Conservation (phyloP, 2,329 filamentous ascomycete species). For the Xylariaceae sp. region DNA sequence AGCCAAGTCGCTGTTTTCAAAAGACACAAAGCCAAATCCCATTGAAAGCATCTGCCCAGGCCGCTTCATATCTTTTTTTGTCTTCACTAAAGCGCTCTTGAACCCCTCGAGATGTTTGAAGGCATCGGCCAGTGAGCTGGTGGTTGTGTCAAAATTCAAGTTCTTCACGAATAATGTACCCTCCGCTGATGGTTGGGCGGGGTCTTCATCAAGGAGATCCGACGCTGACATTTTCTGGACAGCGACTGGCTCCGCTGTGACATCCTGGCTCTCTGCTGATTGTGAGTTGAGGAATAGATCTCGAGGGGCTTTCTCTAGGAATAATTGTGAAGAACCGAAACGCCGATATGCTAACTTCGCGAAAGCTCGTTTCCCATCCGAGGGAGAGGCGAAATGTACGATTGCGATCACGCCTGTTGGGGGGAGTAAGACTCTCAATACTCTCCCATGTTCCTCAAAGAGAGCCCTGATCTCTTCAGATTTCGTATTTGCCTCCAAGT, state of each 20-base stretch:
- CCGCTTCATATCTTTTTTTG: constrained; percentile 90
- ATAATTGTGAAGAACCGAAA: constrained; percentile 82
- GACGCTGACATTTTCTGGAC: constrained; percentile 70
- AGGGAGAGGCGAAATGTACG: constrained; percentile 81
- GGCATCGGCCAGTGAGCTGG: constrained; percentile 73
- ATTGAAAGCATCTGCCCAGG: constrained; percentile 89
- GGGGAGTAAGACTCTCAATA: constrained; percentile 87
- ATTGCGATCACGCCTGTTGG: constrained; percentile 93
- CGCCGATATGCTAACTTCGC: constrained; percentile 85
- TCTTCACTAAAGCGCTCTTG: constrained; percentile 88
- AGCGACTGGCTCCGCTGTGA: constrained; percentile 43
- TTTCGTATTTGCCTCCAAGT: constrained; percentile 85
- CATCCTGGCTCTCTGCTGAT: constrained; percentile 33
- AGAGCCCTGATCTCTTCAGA: constrained; percentile 78
- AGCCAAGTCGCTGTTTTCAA: constrained; percentile 78
- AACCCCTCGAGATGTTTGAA: constrained; percentile 89
- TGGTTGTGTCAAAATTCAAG: constrained; percentile 89
- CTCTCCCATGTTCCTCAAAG: constrained; percentile 84
- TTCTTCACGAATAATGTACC: constrained; percentile 94
- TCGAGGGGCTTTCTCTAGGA: constrained; percentile 91
- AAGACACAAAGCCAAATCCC: constrained; percentile 96
- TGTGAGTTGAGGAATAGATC: constrained; percentile 67
- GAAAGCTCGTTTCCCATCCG: constrained; percentile 84
- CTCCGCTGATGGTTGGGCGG: constrained; percentile 58
- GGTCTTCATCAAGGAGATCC: constrained; percentile 66